A percentile compares a stretch with the other conserved stretches of the same genome.
These are phyloP conservation scores for Hypseocharis bilobata DNA, from an alignment of 441 rosid species.

Conservation along the genomic window DNA sequence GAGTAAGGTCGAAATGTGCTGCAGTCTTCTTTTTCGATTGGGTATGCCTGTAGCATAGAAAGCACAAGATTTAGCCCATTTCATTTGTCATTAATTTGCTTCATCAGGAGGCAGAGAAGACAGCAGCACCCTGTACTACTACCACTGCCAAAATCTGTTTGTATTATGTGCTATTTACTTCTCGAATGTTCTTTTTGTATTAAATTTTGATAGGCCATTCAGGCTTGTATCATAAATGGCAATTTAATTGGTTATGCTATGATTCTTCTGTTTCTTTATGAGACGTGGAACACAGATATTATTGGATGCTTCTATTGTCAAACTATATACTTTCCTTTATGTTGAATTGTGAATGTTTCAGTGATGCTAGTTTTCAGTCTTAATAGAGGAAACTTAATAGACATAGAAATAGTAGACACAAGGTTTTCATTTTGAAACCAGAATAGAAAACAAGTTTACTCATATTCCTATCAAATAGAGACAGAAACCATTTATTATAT, in stretches of 20 bases:
- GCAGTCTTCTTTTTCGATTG: not conserved
- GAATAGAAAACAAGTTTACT: too few relatives aligned
- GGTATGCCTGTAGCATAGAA: conserved; percentile 9
- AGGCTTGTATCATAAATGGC: not conserved
- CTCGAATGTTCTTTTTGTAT: conserved; percentile 18
- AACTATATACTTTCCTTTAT: too few relatives aligned
- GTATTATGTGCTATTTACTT: not conserved
- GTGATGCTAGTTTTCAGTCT: too few relatives aligned
- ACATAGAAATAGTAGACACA: too few relatives aligned
- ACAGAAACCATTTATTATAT: too few relatives aligned
- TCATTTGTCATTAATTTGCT: too few relatives aligned
- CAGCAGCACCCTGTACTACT: conserved; percentile 11
- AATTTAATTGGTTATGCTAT: not conserved
- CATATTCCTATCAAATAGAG: too few relatives aligned
- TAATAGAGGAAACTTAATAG: too few relatives aligned
- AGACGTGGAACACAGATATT: not conserved
- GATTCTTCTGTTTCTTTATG: too few relatives aligned
- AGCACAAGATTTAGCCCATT: not conserved
- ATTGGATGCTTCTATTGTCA: conserved; percentile 1
- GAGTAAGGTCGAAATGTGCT: conserved; percentile 15
- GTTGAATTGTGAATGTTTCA: too few relatives aligned
- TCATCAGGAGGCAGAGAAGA: too few relatives aligned
- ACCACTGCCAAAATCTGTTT: conserved; percentile 11
- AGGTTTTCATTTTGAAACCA: too few relatives aligned
- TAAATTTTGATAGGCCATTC: conserved; percentile 24